These are phyloP conservation scores for Opeltia flavorubescens DNA, from an alignment of 495 filamentous ascomycete genomes.

Conservation along the genomic window DNA sequence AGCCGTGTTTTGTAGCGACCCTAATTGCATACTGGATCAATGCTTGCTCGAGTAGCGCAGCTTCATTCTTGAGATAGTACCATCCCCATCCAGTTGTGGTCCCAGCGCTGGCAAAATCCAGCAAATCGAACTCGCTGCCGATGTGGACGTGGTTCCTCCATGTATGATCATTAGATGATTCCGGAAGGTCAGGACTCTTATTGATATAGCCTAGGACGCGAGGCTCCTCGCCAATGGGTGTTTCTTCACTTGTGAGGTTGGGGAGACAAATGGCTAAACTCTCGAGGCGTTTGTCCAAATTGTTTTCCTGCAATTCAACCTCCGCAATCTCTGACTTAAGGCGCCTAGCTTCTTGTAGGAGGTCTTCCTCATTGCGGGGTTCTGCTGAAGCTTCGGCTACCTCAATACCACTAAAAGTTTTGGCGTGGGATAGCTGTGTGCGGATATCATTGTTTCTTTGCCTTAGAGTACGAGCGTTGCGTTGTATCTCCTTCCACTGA, in stretches of 20 bases:
- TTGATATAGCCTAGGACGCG: conserved; percentile 58
- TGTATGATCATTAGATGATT: conserved; percentile 33
- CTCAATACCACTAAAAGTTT: conserved; percentile 4
- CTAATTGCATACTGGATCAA: conserved; percentile 72
- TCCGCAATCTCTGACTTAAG: conserved; percentile 51
- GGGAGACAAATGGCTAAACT: conserved; percentile 66
- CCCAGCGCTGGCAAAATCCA: conserved; percentile 73
- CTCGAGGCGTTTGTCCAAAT: conserved; percentile 51
- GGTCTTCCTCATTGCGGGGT: background rate
- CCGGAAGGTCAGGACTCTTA: conserved; percentile 43
- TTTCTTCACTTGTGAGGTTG: conserved; percentile 65
- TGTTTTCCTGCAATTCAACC: conserved; percentile 45
- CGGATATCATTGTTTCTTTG: conserved; percentile 38
- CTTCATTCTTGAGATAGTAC: conserved; percentile 87
- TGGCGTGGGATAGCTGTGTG: conserved; percentile 6
- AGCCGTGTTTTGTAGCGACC: conserved; percentile 55
- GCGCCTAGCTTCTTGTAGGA: conserved; percentile 43
- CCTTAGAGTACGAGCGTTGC: conserved; percentile 37
- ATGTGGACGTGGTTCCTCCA: conserved; percentile 70
- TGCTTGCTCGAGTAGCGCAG: conserved; percentile 81
- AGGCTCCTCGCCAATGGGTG: conserved; percentile 54
- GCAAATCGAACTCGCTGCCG: conserved; percentile 59
- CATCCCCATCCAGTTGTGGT: conserved; percentile 86
- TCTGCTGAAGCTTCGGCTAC: background rate
- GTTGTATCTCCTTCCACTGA: conserved; percentile 44